Base-by-base conservation (phyloP, 768 basidiomycete genomes). In the Suillus decipiens region DNA sequence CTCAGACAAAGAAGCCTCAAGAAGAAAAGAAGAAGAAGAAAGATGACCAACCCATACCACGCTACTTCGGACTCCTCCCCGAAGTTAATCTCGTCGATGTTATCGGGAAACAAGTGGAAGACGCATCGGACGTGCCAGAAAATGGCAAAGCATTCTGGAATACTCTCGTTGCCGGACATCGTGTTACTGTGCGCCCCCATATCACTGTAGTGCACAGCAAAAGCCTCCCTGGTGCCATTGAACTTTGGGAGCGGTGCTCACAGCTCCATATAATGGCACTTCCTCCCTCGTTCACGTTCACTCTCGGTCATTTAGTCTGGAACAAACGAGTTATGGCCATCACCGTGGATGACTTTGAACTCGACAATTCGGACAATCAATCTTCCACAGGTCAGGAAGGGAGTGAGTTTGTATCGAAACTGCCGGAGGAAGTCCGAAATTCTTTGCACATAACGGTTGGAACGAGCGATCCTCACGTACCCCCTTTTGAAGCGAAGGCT, bases 361-460 rank as follows among this genome's bases (percentile, higher is more conserved):
- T 84, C 4, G 70, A 71, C 2, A 76, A 70, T 2, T 76, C 70
- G 10, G 71, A 70, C 15, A 31, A 4, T 19, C 28, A 17, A 28
- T 70, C 61, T 2, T 74, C 76, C 33, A n/a, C 19, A 8, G 71
- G 71, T 14, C 76, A 78, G 61, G 76, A 77, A 33, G 83, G 79
- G 5, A 68, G 75, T 6, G 77, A 77, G 57, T 88, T 93, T 56
- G 63, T 88, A 8, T 73, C 76, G 15, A 60, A 66, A 42, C 68
- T 93, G 17, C 77, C 83, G 0, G 72, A 78, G 6, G 79, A 82
- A 14, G 67, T 89, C 12, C 78, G 78, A 61, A 68, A 76, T 7
- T 64, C 84, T 62, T 74, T 96, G 69, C 97, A 99, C 71, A 84
- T 99, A 61, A 99, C 97, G 0, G 87, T 98, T 6, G 97, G 93